Evolutionary conservation across 495 filamentous ascomycete species (phyloP), one percentile per base, ranked within the genome.

Genomic region (Tuber magnatum): DNA sequence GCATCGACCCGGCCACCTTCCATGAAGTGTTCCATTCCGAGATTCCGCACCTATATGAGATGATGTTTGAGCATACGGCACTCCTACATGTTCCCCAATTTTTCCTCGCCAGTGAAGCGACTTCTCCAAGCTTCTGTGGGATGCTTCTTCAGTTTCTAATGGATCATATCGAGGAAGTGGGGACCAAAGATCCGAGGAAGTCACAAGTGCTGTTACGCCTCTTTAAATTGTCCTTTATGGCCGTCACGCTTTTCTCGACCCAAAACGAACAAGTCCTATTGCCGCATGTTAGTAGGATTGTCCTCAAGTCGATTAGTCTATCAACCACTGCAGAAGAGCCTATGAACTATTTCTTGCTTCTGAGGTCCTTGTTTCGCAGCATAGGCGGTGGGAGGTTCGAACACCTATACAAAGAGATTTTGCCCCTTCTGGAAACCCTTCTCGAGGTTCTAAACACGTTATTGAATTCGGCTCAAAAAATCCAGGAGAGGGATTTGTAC

Each of bases 211-310:
- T 99, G 16, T 86, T 99, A 24, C 90, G 96, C 68, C 90, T 99
- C 71, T 99, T 99, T 87, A 99, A 99, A 85, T 86, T 99, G 68
- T 97, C 94, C 7, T 99, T 99, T 85, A 99, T 99, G 96, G 96
- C 96, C 0, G 96, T 99, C 41, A 98, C 96, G 0, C 85, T 99
- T 16, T 99, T 99, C 83, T 94, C 93, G 0, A 86, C 88, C 16
- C 94, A 97, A 82, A 99, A 99, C 80, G 96, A 99, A 83, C 92
- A 93, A 81, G 94, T 99, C 3, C 86, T 99, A 24, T 87, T 97
- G 65, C 96, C 96, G 0, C 96, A 98, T 83, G 95, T 99, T 68
- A 91, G 93, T 61, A 94, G 95, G 82, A 96, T 99, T 77, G 92
- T 99, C 74, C 97, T 94, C 41, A 92, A 96, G 83, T 97, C 94